Evolutionary conservation across 495 filamentous ascomycete species (phyloP).

Genomic region (Melanomma pulvis-pyrius): DNA sequence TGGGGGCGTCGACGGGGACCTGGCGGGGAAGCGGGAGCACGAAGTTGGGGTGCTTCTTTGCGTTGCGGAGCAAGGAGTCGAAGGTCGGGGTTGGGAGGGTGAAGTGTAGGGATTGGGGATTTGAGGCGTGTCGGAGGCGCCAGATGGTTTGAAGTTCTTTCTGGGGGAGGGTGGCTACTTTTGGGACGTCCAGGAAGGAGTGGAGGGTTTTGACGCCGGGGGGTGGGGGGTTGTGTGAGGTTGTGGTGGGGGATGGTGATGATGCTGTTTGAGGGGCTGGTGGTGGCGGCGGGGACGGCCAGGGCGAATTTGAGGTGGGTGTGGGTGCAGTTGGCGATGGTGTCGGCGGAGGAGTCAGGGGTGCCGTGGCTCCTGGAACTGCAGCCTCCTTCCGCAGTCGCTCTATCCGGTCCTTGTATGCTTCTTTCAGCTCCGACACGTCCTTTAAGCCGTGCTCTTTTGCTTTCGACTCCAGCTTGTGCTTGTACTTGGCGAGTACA

Average conservation of each 20-base stretch:
- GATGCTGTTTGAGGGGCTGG: constrained; percentile 37
- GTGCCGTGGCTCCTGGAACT: constrained; percentile 59
- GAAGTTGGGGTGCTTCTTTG: constrained; percentile 79
- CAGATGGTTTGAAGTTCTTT: constrained; percentile 86
- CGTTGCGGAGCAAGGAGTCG: constrained; percentile 64
- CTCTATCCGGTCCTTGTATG: constrained; percentile 80
- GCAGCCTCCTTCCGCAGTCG: constrained; percentile 62
- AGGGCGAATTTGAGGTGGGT: constrained; percentile 33
- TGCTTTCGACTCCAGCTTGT: constrained; percentile 84
- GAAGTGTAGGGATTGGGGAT: constrained; percentile 75
- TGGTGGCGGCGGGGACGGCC: constrained; percentile 44
- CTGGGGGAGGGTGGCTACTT: constrained; percentile 69
- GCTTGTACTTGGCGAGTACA: constrained; percentile 80
- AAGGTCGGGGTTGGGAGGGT: constrained; percentile 74
- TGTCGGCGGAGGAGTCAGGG: constrained; percentile 32
- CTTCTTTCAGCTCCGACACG: constrained; percentile 75
- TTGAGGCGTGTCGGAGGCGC: constrained; percentile 80
- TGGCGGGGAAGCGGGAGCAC: constrained; percentile 81
- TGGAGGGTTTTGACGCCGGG: constrained; percentile 77
- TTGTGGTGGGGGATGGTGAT: constrained; percentile 35
- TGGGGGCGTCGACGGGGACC: constrained; percentile 60
- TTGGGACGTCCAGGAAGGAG: constrained; percentile 80
- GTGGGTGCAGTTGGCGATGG: constrained; percentile 6
- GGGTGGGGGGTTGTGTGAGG: constrained; percentile 36
- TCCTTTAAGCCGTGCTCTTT: constrained; percentile 75